phyloP scores from a whole-genome alignment of 768 basidiomycete genomes.

The Floccularia luteovirens region DNA sequence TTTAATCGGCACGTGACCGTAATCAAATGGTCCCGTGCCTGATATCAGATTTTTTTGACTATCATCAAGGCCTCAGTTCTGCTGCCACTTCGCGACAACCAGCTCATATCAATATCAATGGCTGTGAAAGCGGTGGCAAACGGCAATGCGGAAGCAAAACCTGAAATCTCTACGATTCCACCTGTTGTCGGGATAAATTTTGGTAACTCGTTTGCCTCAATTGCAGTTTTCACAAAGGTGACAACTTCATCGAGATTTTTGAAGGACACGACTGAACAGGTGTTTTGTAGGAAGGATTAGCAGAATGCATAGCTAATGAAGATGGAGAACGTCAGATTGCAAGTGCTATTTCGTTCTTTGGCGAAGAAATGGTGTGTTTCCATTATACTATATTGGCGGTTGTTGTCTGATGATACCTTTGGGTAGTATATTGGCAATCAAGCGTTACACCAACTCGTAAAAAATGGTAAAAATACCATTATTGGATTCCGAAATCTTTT shows the following conservation, averaged over 20 bases:
- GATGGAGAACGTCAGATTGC: constrained; percentile 98
- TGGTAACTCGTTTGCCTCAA: constrained; percentile 91
- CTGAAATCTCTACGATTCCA: constrained; percentile 29
- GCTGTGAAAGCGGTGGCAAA: constrained; percentile 33
- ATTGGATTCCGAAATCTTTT: constrained; percentile 91
- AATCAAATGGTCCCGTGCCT: background rate
- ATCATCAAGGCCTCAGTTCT: background rate
- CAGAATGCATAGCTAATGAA: constrained; percentile 96
- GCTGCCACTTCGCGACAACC: background rate
- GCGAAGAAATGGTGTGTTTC: constrained; percentile 79
- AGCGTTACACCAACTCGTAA: constrained; percentile 90
- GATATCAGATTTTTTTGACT: background rate
- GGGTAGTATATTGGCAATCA: constrained; percentile 93
- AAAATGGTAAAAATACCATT: constrained; percentile 92
- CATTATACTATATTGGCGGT: constrained; percentile 1
- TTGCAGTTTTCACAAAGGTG: constrained; percentile 93
- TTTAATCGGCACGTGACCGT: background rate
- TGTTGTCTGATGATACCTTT: constrained; percentile 5
- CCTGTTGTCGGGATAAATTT: constrained; percentile 92
- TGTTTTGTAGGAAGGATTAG: constrained; percentile 65
- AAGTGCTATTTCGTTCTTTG: constrained; percentile 84
- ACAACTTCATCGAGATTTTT: constrained; percentile 10
- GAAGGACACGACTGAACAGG: background rate
- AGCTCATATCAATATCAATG: constrained; percentile 3
- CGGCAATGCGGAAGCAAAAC: constrained; percentile 38